phyloP scores from a whole-genome alignment of 2,329 filamentous ascomycete genomes.

The Ilyonectria mors-panacis region DNA sequence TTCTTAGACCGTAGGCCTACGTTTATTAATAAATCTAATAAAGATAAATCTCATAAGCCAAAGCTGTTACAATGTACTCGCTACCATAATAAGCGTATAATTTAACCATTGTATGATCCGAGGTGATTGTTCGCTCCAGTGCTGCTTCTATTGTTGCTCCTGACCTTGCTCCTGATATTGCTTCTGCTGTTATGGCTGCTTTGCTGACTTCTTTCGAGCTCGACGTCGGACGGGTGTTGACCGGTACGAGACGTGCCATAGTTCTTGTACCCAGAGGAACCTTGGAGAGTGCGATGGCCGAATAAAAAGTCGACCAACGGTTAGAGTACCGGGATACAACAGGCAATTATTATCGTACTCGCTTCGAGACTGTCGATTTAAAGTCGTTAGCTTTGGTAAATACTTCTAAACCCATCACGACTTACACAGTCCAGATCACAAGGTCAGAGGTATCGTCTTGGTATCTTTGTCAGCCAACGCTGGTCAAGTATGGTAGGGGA shows the following conservation, averaged over 20 bases:
- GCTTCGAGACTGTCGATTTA: conserved; percentile 49
- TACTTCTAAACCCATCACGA: background rate
- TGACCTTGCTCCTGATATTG: too few relatives aligned
- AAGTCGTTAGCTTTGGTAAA: background rate
- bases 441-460: conserved; percentile 56
- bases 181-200: background rate
- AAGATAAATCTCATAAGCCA: too few relatives aligned
- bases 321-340: conserved; percentile 54
- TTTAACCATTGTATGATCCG: too few relatives aligned
- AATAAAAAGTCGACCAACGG: conserved; percentile 50
- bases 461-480: background rate
- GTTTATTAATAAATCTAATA: too few relatives aligned
- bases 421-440: conserved; percentile 62
- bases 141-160: too few relatives aligned
- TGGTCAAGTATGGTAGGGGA: fast-evolving
- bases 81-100: too few relatives aligned
- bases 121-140: too few relatives aligned
- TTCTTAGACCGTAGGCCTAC: too few relatives aligned
- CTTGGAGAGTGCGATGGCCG: conserved; percentile 36
- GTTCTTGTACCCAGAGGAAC: conserved; percentile 31
- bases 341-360: conserved; percentile 54
- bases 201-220: conserved; percentile 20
- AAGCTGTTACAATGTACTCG: too few relatives aligned
- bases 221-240: conserved; percentile 26
- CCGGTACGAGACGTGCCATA: conserved; percentile 28